Conservation (phyloP, 345 rosid genomes). For the Melastoma malabathricum region DNA sequence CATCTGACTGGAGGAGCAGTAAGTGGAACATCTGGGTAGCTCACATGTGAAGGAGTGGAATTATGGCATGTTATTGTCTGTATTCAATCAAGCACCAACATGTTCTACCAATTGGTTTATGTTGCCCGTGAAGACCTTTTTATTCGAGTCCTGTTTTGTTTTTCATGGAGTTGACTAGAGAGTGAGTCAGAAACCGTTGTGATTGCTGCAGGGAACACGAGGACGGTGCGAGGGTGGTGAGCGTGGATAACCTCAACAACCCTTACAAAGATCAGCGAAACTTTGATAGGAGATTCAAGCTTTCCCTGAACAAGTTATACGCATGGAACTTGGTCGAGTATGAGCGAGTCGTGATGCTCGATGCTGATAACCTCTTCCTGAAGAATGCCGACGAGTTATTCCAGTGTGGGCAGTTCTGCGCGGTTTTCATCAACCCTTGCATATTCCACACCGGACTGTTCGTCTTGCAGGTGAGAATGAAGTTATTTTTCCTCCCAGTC, state of each 20-base stretch:
- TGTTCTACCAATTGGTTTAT: too few species aligned
- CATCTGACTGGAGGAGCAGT: too few species aligned
- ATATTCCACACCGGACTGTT: conserved; percentile 97
- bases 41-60: too few species aligned
- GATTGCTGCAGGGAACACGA: conserved; percentile 43
- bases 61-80: too few species aligned
- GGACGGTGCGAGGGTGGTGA: conserved; percentile 76
- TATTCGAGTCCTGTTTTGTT: too few species aligned
- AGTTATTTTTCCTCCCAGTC: background rate
- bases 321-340: conserved; percentile 81
- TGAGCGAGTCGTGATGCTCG: conserved; percentile 85
- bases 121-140: too few species aligned
- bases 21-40: too few species aligned
- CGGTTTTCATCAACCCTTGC: conserved; percentile 91
- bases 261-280: conserved; percentile 57
- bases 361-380: conserved; percentile 83
- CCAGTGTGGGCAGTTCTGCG: conserved; percentile 93
- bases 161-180: background rate
- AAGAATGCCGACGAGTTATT: conserved; percentile 72
- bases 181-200: background rate
- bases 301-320: conserved; percentile 81
- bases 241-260: conserved; percentile 77
- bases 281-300: conserved; percentile 64
- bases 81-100: too few species aligned
- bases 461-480: conserved; percentile 44